These are phyloP conservation scores for Ceriops tagal DNA, from an alignment of 345 rosid genomes.

Conservation along the genomic window DNA sequence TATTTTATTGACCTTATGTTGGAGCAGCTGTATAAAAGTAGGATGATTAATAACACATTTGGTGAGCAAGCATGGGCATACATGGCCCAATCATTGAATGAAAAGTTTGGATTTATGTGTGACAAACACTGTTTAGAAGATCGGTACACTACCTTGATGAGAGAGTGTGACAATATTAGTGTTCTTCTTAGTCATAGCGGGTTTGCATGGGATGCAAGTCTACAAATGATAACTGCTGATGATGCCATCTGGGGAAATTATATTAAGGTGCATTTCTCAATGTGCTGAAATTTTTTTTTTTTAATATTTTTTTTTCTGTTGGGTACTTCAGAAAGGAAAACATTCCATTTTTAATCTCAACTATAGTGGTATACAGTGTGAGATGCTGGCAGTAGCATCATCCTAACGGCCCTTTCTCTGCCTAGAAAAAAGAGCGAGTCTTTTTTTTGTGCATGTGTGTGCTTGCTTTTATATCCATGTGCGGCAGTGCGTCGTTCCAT, in stretches of 20 bases:
- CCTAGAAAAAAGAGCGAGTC: too few relatives aligned
- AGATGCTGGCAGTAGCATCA: too few relatives aligned
- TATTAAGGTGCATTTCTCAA: slow-evolving; percentile 40
- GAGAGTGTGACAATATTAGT: slow-evolving; percentile 52
- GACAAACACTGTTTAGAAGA: slow-evolving; percentile 50
- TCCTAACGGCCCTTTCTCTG: too few relatives aligned
- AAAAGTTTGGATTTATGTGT: slow-evolving; percentile 43
- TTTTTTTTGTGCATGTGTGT: background rate
- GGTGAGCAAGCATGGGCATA: slow-evolving; percentile 57
- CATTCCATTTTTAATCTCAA: too few relatives aligned
- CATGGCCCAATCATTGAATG: slow-evolving; percentile 52
- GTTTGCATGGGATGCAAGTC: slow-evolving; percentile 62
- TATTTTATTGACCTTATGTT: slow-evolving; percentile 56
- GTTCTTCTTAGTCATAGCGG: slow-evolving; percentile 46
- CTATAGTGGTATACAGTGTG: too few relatives aligned
- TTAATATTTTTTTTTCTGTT: too few relatives aligned
- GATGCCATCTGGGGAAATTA: slow-evolving; percentile 57
- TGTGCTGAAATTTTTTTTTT: background rate
- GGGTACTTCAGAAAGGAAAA: too few relatives aligned
- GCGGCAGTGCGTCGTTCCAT: background rate
- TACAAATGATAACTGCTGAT: slow-evolving; percentile 45
- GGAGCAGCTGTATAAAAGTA: slow-evolving; percentile 45
- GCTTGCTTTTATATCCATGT: background rate
- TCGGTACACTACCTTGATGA: slow-evolving; percentile 55
- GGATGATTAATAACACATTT: slow-evolving; percentile 41